Percentiles rank a stretch among this genome's conserved stretches.
These are phyloP conservation scores for Primulina tabacum DNA, from an alignment of 257 asterid genomes.

Conservation along the genomic window DNA sequence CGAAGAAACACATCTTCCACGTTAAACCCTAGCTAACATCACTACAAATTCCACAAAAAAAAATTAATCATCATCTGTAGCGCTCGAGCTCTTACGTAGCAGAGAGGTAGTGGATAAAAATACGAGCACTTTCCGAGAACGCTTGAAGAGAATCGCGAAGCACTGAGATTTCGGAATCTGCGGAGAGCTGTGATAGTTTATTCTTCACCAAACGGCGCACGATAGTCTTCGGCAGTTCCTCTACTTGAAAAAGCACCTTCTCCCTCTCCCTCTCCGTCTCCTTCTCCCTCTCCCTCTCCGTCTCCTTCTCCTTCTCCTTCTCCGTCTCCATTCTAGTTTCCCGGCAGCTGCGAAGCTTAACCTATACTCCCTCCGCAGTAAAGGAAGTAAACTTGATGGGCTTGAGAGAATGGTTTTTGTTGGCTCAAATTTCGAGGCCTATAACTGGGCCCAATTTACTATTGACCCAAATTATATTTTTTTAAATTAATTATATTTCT, in stretches of 20 bases:
- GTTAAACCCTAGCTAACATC: background rate
- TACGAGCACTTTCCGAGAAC: constrained; percentile 79
- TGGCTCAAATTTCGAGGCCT: background rate
- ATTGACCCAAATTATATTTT: too few relatives aligned
- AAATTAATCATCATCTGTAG: background rate
- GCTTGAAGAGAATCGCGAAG: constrained; percentile 75
- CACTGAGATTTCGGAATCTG: constrained; percentile 57
- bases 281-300: constrained; percentile 34
- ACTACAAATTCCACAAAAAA: background rate
- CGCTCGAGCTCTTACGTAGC: constrained; percentile 54
- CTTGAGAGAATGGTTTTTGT: too few relatives aligned
- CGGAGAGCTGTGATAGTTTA: constrained; percentile 73
- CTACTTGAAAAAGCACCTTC: constrained; percentile 45
- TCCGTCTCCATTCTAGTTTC: constrained; percentile 18
- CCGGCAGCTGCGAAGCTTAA: background rate
- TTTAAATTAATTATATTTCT: too few relatives aligned
- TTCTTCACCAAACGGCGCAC: constrained; percentile 92
- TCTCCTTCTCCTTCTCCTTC: constrained; percentile 34
- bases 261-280: constrained; percentile 32
- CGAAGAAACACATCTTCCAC: constrained; percentile 1
- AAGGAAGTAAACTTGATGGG: background rate
- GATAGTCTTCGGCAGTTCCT: constrained; percentile 85
- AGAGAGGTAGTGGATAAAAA: constrained; percentile 86
- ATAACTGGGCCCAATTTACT: background rate
- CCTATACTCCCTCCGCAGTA: background rate